Evolutionary conservation across 2,329 filamentous ascomycete species (phyloP).

Genomic region (Fusarium papillatum): DNA sequence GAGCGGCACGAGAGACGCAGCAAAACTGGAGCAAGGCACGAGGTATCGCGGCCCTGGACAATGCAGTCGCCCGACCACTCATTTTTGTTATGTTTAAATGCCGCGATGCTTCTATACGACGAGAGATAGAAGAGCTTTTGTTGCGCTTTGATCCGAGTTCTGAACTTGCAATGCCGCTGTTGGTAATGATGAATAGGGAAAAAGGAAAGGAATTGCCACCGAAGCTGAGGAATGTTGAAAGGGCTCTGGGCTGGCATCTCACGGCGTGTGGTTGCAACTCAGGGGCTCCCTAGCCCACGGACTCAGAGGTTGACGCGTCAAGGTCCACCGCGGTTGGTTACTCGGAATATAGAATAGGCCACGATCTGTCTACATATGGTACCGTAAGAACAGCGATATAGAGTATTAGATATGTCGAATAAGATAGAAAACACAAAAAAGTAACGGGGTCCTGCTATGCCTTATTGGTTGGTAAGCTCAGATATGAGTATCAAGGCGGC

Average conservation of each 20-base stretch:
- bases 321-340: neutral
- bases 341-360: neutral
- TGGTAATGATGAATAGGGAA: slow-evolving; percentile 33
- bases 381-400: neutral
- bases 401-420: neutral
- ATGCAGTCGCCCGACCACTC: slow-evolving; percentile 34
- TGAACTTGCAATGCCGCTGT: slow-evolving; percentile 24
- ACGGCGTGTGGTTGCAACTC: slow-evolving; percentile 20
- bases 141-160: slow-evolving; percentile 10
- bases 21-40: neutral
- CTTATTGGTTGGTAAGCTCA: neutral
- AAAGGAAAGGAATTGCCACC: slow-evolving; percentile 12
- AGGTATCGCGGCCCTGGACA: slow-evolving; percentile 22
- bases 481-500: neutral
- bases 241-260: slow-evolving; percentile 36
- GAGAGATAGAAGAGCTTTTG: slow-evolving; percentile 22
- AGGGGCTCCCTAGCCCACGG: neutral
- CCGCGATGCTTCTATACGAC: slow-evolving; percentile 22
- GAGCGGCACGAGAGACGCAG: slow-evolving; percentile 17
- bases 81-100: slow-evolving; percentile 38
- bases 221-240: slow-evolving; percentile 38
- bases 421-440: neutral
- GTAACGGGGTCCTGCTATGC: neutral
- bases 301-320: neutral
- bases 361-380: neutral